phyloP scores from a whole-genome alignment of 2,329 filamentous ascomycete genomes.

The Colletotrichum sublineola region DNA sequence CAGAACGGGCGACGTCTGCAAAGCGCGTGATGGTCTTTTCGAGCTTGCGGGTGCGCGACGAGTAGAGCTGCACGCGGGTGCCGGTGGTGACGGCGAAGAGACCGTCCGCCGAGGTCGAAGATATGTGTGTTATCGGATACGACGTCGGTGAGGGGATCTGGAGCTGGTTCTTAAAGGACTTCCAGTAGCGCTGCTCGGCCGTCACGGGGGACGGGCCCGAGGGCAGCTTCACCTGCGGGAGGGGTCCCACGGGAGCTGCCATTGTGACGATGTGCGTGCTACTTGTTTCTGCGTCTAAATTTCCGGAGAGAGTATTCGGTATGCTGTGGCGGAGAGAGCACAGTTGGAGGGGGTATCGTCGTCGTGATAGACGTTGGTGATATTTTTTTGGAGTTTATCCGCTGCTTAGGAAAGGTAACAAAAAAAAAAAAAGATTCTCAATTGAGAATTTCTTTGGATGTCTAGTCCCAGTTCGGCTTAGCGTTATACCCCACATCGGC shows the following conservation, averaged over 20 bases:
- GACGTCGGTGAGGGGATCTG: conserved; percentile 91
- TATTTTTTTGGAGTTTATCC: conserved; percentile 35
- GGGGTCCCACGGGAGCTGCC: conserved; percentile 87
- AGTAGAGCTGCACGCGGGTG: conserved; percentile 93
- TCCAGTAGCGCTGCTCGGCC: conserved; percentile 96
- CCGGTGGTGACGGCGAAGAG: conserved; percentile 96
- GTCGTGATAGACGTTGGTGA: conserved; percentile 33
- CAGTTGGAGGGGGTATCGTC: conserved; percentile 29
- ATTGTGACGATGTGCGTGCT: conserved; percentile 61
- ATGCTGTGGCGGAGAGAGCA: not conserved
- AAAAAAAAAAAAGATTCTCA: conserved; percentile 33
- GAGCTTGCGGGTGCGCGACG: conserved; percentile 89
- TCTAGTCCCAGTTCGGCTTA: conserved; percentile 13
- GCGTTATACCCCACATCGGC: conserved; percentile 12
- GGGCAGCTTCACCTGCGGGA: conserved; percentile 86
- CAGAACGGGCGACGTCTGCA: conserved; percentile 89
- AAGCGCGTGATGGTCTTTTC: conserved; percentile 96
- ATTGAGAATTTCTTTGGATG: conserved; percentile 41
- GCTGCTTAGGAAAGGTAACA: not conserved
- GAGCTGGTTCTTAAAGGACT: conserved; percentile 91
- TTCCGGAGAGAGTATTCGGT: not conserved
- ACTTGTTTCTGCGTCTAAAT: not conserved
- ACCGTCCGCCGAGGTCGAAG: conserved; percentile 72
- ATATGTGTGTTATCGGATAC: conserved; percentile 91
- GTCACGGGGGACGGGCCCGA: conserved; percentile 86